phyloP scores from a whole-genome alignment of 805 yeast genomes.

The Candida sakaeoensis region DNA sequence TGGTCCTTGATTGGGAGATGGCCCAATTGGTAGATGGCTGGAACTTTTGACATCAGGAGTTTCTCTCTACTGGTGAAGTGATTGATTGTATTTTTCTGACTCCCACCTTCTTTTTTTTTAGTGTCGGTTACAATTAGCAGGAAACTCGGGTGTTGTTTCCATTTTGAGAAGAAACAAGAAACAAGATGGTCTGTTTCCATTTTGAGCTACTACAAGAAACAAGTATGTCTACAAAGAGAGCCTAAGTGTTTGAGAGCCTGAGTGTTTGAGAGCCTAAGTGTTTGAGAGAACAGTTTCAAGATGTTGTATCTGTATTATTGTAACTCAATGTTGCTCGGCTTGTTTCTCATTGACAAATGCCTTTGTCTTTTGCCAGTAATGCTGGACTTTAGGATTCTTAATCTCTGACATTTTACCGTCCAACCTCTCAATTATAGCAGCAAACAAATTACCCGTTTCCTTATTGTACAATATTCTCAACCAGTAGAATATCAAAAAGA shows the following conservation, averaged over 20 bases:
- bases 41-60: conserved; percentile 23
- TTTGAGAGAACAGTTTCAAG: no score
- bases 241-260: no score
- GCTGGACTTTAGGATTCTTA: conserved; percentile 43
- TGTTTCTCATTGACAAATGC: conserved; percentile 25
- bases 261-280: no score
- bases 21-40: conserved; percentile 61
- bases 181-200: no score
- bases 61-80: conserved; percentile 21
- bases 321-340: conserved; percentile 8
- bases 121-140: no score
- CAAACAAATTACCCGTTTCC: conserved; percentile 43
- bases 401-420: conserved; percentile 40
- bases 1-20: conserved; percentile 89
- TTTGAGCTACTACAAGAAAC: no score
- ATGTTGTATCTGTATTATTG: background rate
- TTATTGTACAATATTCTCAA: conserved; percentile 57
- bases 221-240: no score
- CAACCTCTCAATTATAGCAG: conserved; percentile 36
- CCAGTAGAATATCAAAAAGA: conserved; percentile 64
- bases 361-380: conserved; percentile 35
- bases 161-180: conserved; percentile 1
- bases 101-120: background rate
- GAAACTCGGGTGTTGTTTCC: no score
- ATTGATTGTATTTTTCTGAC: conserved; percentile 1